Percentiles rank a stretch among this genome's conserved stretches.
Conservation (phyloP, 768 basidiomycete species). For the Russula compacta region DNA sequence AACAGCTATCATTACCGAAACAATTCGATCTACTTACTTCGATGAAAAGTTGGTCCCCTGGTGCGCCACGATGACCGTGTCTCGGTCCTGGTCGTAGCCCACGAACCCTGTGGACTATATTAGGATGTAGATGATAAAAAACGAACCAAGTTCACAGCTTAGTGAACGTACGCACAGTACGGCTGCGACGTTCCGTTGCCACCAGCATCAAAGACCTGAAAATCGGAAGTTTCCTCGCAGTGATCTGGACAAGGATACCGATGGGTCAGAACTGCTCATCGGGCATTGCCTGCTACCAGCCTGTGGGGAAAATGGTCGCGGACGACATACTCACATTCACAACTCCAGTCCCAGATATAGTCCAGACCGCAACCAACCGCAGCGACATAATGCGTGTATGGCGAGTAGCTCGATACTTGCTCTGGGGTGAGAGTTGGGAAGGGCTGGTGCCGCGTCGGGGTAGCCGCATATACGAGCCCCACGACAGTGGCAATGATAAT, state of each 20-base stretch:
- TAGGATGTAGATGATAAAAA: no score
- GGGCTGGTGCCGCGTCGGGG: neutral
- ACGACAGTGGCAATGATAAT: neutral
- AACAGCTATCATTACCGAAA: neutral
- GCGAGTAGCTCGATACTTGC: constrained; percentile 35
- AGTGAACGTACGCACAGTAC: neutral
- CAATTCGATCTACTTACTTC: neutral
- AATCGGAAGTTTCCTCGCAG: neutral
- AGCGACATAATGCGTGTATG: neutral
- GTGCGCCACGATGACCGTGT: constrained; percentile 47
- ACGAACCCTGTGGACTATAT: constrained; percentile 25
- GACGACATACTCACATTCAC: neutral
- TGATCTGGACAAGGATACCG: neutral
- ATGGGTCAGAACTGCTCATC: neutral
- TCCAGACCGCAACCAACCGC: neutral
- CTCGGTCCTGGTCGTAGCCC: constrained; percentile 43
- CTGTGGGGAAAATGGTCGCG: neutral
- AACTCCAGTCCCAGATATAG: neutral
- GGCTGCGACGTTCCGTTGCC: neutral
- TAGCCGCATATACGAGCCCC: neutral
- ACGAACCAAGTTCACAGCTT: neutral
- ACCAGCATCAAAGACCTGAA: neutral
- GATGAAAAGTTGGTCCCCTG: constrained; percentile 40
- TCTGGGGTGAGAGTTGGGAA: neutral
- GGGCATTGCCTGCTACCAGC: neutral